Percentiles rank a stretch among this genome's conserved stretches.
These are phyloP conservation scores for Tetragonia tetragonoides DNA, from an alignment of 148 eudicot species.

Conservation along the genomic window DNA sequence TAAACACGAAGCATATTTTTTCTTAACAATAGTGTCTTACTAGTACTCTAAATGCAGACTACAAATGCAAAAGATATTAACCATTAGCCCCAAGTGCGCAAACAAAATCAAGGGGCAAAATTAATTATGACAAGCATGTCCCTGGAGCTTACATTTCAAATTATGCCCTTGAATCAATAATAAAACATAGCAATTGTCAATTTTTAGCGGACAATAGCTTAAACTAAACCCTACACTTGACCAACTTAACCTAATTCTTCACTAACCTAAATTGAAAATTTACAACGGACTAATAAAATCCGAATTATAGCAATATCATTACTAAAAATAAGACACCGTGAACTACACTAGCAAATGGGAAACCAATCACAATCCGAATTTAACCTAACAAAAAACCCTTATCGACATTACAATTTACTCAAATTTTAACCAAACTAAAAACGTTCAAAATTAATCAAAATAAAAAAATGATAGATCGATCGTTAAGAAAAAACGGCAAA, in stretches of 20 bases:
- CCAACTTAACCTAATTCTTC: background rate
- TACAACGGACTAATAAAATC: background rate
- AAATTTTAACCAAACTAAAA: conserved; percentile 5
- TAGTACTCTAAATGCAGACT: background rate
- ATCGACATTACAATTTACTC: background rate
- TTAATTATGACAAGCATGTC: background rate
- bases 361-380: conserved; percentile 4
- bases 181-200: background rate
- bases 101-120: background rate
- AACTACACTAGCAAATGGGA: background rate
- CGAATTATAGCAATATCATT: background rate
- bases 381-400: background rate
- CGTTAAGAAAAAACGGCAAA: background rate
- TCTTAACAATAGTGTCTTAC: background rate
- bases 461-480: background rate
- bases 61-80: background rate
- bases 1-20: background rate
- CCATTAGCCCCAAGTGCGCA: background rate
- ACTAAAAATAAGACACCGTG: background rate
- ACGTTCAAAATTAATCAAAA: background rate
- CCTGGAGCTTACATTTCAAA: background rate
- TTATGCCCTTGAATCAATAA: background rate
- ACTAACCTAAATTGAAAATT: background rate
- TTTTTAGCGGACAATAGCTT: background rate
- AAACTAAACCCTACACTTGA: background rate